phyloP scores from a whole-genome alignment of 2,329 filamentous ascomycete genomes.

The Stagonosporopsis vannaccii region DNA sequence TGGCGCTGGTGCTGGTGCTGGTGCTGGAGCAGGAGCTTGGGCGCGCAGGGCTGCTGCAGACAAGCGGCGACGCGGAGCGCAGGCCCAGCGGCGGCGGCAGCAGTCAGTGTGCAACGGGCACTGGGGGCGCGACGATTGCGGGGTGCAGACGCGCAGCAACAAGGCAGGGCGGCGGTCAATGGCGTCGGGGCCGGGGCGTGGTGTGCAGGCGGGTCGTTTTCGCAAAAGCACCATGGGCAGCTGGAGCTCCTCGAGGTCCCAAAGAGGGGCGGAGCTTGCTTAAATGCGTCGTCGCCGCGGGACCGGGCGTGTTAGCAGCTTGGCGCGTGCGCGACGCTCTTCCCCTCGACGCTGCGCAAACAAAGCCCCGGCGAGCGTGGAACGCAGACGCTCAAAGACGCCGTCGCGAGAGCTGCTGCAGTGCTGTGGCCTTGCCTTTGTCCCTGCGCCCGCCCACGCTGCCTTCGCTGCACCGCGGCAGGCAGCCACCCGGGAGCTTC shows the following conservation, averaged over 20 bases:
- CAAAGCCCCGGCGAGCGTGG: conserved; percentile 6
- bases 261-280: conserved; percentile 11
- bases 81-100: no score
- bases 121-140: not conserved
- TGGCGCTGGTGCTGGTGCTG: not conserved
- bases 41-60: not conserved
- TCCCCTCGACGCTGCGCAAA: conserved; percentile 10
- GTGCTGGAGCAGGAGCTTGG: not conserved
- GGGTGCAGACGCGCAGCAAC: conserved; percentile 9
- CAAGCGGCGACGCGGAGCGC: not conserved
- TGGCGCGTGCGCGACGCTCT: conserved; percentile 6
- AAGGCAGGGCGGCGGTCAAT: conserved; percentile 12
- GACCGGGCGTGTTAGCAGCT: conserved; percentile 11
- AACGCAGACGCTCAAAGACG: not conserved
- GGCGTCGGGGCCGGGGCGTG: conserved; percentile 8
- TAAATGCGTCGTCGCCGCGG: conserved; percentile 8
- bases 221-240: conserved; percentile 4
- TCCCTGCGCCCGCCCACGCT: not conserved
- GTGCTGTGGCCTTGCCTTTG: not conserved
- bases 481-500: not conserved
- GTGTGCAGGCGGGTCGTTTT: conserved; percentile 7
- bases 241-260: conserved; percentile 3
- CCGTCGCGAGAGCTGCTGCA: not conserved
- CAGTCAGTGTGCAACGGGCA: not conserved
- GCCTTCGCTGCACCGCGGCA: no score